Conservation (phyloP, 2,329 filamentous ascomycete genomes). For the Colletotrichum tabaci region DNA sequence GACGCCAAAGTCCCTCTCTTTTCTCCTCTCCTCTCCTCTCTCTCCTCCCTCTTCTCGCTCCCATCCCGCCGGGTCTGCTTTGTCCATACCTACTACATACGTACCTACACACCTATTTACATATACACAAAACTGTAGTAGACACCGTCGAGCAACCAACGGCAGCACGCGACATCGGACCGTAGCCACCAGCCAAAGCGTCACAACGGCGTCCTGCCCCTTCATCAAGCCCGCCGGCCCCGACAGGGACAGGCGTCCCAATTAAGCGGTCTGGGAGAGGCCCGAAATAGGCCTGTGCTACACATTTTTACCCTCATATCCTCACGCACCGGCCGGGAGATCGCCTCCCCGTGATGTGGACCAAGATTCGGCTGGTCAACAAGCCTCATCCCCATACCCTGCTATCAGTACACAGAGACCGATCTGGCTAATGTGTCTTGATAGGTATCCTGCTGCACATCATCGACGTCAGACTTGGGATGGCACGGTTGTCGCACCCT, state of each 20-base stretch:
- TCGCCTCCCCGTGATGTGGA: constrained; percentile 31
- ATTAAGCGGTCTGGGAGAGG: constrained; percentile 34
- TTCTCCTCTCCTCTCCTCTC: neutral
- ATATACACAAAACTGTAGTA: too few relatives aligned
- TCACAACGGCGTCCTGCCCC: constrained; percentile 31
- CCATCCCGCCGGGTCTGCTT: too few relatives aligned
- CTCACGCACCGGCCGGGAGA: constrained; percentile 39
- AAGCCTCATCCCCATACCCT: constrained; percentile 2
- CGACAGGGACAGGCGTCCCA: constrained; percentile 40
- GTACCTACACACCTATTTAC: too few relatives aligned
- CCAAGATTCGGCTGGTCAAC: constrained; percentile 34
- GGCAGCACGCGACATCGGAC: constrained; percentile 31
- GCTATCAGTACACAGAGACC: too few relatives aligned
- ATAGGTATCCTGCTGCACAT: neutral
- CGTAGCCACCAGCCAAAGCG: constrained; percentile 37
- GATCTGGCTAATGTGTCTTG: too few relatives aligned
- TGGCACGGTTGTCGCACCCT: constrained; percentile 23
- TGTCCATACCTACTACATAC: too few relatives aligned
- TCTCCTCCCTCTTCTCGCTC: too few relatives aligned
- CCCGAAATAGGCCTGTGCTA: constrained; percentile 21
- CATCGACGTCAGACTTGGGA: constrained; percentile 31
- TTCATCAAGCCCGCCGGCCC: constrained; percentile 16
- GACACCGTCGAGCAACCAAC: neutral
- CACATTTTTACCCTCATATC: neutral
- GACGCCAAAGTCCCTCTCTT: neutral